Conservation (phyloP, 2,329 filamentous ascomycete genomes). For the Neopestalotiopsis sp. region DNA sequence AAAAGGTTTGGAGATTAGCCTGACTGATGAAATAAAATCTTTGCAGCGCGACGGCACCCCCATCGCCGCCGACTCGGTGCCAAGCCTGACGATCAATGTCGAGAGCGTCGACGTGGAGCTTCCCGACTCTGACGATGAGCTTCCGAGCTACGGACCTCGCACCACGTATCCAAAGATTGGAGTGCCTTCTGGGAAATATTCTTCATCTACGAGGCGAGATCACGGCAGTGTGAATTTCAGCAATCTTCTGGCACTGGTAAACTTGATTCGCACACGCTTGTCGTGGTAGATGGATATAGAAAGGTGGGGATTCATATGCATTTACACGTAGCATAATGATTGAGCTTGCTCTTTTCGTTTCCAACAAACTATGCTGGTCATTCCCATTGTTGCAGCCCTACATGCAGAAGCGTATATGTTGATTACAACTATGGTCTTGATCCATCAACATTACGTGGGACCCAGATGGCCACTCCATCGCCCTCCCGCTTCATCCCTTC, state of each 20-base stretch:
- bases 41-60: slow-evolving; percentile 16
- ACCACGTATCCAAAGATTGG: slow-evolving; percentile 16
- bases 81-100: slow-evolving; percentile 19
- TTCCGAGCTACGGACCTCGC: slow-evolving; percentile 15
- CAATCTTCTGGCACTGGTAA: neutral
- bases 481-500: slow-evolving; percentile 72
- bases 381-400: neutral
- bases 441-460: slow-evolving; percentile 48
- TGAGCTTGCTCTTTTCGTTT: neutral
- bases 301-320: neutral
- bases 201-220: neutral
- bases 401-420: neutral
- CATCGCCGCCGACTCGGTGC: slow-evolving; percentile 16
- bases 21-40: neutral
- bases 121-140: slow-evolving; percentile 5
- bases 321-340: neutral
- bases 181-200: neutral
- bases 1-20: neutral
- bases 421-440: slow-evolving; percentile 11
- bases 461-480: slow-evolving; percentile 69
- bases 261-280: neutral
- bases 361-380: neutral
- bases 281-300: neutral
- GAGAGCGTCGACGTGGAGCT: slow-evolving; percentile 18
- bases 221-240: neutral